These are phyloP conservation scores for Cystobasidium onofrii DNA, from an alignment of 768 basidiomycete species.

Conservation along the genomic window DNA sequence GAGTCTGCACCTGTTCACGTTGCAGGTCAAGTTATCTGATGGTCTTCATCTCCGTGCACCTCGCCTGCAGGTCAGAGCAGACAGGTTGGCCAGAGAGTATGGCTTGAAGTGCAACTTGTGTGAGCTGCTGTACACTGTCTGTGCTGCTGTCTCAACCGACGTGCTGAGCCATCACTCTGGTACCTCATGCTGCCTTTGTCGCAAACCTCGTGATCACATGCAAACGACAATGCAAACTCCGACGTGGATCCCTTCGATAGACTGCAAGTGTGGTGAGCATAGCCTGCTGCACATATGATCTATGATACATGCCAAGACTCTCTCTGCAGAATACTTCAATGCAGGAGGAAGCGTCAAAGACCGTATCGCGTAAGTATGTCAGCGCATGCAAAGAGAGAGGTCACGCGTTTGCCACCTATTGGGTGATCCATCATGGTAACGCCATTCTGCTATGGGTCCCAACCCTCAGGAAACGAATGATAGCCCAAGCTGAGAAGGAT, in stretches of 20 bases:
- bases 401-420: background rate
- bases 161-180: background rate
- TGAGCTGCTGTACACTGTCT: constrained; percentile 48
- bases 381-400: background rate
- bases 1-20: background rate
- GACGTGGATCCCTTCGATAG: background rate
- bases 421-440: no score
- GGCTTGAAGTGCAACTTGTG: constrained; percentile 81
- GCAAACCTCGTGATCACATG: background rate
- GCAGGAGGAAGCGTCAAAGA: constrained; percentile 94
- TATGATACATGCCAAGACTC: constrained; percentile 42
- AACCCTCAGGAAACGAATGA: constrained; percentile 63
- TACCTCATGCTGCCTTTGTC: background rate
- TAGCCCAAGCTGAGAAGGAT: constrained; percentile 82
- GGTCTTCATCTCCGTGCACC: background rate
- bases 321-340: constrained; percentile 67
- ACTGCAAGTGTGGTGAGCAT: constrained; percentile 28
- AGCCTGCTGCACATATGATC: constrained; percentile 57
- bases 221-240: background rate
- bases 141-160: background rate
- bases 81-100: constrained; percentile 64
- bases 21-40: background rate
- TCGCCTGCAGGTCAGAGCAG: constrained; percentile 56
- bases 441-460: no score
- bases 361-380: constrained; percentile 66